phyloP scores from a whole-genome alignment of 1,284 basidiomycete species.

The Marasmius tenuissimus region DNA sequence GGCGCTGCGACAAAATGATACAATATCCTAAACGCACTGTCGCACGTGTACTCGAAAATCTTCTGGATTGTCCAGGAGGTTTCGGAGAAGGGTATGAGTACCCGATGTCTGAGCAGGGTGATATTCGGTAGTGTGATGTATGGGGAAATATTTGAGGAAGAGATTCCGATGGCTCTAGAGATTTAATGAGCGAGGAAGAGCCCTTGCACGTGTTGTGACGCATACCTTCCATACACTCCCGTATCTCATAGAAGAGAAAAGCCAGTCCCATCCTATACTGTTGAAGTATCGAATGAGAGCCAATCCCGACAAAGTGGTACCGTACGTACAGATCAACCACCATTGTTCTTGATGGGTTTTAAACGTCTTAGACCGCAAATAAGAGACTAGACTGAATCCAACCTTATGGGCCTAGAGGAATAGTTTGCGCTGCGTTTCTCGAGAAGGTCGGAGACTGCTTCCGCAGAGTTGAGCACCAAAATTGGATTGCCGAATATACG shows the following conservation, averaged over 20 bases:
- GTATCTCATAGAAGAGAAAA: conserved; percentile 46
- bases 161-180: conserved; percentile 38
- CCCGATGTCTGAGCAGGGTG: conserved; percentile 39
- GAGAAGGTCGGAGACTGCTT: conserved; percentile 41
- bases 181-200: conserved; percentile 6
- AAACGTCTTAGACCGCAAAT: neutral
- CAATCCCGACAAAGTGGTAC: neutral
- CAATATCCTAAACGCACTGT: conserved; percentile 21
- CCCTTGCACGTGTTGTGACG: neutral
- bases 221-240: conserved; percentile 37
- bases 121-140: conserved; percentile 27
- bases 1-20: neutral
- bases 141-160: conserved; percentile 44
- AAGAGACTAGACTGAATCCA: neutral
- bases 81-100: conserved; percentile 34
- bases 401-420: conserved; percentile 39
- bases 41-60: conserved; percentile 35
- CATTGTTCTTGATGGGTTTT: conserved; percentile 34
- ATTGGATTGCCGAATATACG: conserved; percentile 46
- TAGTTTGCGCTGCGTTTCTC: conserved; percentile 44
- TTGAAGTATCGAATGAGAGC: neutral
- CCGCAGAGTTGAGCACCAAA: conserved; percentile 44
- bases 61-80: conserved; percentile 34
- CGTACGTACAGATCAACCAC: conserved; percentile 41
- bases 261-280: conserved; percentile 51